Percentiles rank a stretch among this genome's conserved stretches.
These are phyloP conservation scores for Suhomyces bolitotheri DNA, from an alignment of 1,139 yeast genomes.

Conservation along the genomic window DNA sequence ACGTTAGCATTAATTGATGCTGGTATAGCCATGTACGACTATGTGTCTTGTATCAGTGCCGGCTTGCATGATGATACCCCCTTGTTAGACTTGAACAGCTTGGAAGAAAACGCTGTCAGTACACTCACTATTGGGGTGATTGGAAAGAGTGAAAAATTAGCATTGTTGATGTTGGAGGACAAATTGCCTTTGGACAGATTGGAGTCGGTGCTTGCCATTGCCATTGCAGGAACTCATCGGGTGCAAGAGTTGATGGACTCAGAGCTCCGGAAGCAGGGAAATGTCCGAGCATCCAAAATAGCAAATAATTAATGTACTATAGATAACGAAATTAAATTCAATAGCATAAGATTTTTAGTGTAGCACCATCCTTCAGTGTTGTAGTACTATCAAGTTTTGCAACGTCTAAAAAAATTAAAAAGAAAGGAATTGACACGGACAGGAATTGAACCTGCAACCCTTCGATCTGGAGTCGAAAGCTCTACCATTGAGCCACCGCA, in stretches of 20 bases:
- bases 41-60: constrained; percentile 75
- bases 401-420: constrained; percentile 2
- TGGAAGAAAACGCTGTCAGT: constrained; percentile 85
- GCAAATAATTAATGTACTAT: constrained; percentile 12
- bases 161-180: constrained; percentile 75
- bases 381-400: not conserved
- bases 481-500: constrained; percentile 93
- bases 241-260: constrained; percentile 84
- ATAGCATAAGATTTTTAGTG: not conserved
- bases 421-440: constrained; percentile 22
- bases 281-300: constrained; percentile 38
- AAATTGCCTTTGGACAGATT: constrained; percentile 81
- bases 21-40: constrained; percentile 92
- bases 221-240: constrained; percentile 85
- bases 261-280: constrained; percentile 75
- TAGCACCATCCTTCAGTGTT: not conserved
- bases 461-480: constrained; percentile 83
- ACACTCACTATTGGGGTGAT: constrained; percentile 79
- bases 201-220: constrained; percentile 77
- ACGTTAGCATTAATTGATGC: constrained; percentile 92
- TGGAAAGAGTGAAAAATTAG: constrained; percentile 78
- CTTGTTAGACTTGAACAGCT: constrained; percentile 73
- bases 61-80: constrained; percentile 79
- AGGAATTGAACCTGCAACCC: constrained; percentile 45
- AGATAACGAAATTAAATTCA: constrained; percentile 2